These are phyloP conservation scores for Penicillium digitatum DNA, from an alignment of 2,329 filamentous ascomycete genomes.

Conservation along the genomic window DNA sequence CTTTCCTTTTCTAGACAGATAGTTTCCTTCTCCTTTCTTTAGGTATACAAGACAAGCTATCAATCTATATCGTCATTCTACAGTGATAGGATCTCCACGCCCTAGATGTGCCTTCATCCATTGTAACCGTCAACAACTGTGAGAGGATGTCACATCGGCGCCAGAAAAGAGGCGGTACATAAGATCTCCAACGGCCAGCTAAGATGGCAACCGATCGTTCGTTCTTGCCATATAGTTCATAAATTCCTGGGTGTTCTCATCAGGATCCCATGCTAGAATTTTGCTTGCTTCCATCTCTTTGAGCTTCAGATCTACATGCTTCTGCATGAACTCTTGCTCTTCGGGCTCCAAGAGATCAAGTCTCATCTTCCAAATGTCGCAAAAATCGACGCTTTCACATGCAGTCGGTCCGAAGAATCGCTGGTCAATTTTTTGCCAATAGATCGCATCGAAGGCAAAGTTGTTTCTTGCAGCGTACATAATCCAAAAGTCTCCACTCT, in stretches of 20 bases:
- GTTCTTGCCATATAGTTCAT: neutral
- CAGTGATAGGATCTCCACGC: too few species aligned
- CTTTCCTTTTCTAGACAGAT: too few species aligned
- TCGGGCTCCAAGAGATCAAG: neutral
- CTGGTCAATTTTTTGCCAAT: conserved; percentile 1
- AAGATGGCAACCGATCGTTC: too few species aligned
- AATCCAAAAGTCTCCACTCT: conserved; percentile 10
- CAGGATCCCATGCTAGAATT: neutral
- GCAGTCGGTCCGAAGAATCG: neutral
- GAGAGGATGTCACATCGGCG: too few species aligned
- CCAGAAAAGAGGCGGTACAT: too few species aligned
- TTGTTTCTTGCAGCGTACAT: conserved; percentile 1
- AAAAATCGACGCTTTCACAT: neutral
- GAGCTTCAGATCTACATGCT: neutral
- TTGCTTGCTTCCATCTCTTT: neutral
- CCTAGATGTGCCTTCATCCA: too few species aligned
- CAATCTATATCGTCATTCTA: too few species aligned
- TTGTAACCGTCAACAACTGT: too few species aligned
- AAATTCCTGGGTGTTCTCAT: neutral
- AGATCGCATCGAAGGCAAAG: too few species aligned
- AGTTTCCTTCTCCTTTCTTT: too few species aligned
- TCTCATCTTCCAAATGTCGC: neutral
- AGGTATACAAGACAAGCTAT: too few species aligned
- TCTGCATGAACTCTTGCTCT: neutral
- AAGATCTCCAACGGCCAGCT: too few species aligned